Evolutionary conservation across 495 filamentous ascomycete species (phyloP), one percentile per base, ranked within the genome.

Genomic region (Hypoxylon lienhwacheense): DNA sequence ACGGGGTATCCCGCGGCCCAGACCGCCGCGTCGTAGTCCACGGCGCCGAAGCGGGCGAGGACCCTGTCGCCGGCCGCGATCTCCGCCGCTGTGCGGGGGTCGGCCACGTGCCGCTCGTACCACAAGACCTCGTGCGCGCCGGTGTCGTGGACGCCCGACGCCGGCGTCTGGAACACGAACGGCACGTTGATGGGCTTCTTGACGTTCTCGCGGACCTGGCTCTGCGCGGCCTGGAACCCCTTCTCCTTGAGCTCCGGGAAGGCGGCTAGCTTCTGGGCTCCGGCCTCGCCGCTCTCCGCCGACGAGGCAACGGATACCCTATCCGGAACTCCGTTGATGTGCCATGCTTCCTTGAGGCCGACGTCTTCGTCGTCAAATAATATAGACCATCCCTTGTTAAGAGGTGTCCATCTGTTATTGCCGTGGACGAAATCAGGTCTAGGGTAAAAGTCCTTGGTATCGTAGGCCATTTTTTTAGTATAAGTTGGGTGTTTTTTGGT

Each of bases 1-100:
- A 75, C 76, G 22, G 78, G 62, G 42, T 75, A 53, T 0, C 80
- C 77, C 50, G 81, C 77, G 49, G 82, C 69, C 61, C 78, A 85
- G 4, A 85, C 69, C 0, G 78, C 81, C 5, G 80, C 79, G 31
- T 82, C 76, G 61, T 85, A 83, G 47, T 85, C 82, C 6, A 85
- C 79, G 0, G 82, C 82, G 14, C 74, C 82, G 46, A 85, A 85
- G 20, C 82, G 75, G 6, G 81, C 70, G 4, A 84, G 59, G 1
- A 83, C 69, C 1, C 67, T 66, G 29, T 72, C 58, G 5, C 64
- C 64, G n/a, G 57, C 59, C 2, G 73, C 65, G 10, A 54, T 40
- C 71, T 63, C 57, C 19, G 47, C 66, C 24, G 58, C 41, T 24
- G 10, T 37, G 21, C 79, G 77, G 26, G 80, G 65, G 45, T 83